These are phyloP conservation scores for Lolium perenne DNA, from an alignment of 176 grass and related monocot species.

Conservation along the genomic window DNA sequence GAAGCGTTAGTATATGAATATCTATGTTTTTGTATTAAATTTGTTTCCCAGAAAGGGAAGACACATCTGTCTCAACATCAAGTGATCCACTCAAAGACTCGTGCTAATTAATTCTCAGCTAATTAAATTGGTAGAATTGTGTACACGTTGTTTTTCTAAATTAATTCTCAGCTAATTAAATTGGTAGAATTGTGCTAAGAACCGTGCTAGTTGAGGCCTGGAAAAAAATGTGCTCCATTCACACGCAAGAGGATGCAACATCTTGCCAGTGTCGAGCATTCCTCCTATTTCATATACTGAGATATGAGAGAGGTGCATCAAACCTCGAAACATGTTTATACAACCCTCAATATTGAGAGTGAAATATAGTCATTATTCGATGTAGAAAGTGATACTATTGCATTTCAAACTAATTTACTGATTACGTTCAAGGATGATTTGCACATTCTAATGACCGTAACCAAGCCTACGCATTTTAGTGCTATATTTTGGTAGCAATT, in stretches of 20 bases:
- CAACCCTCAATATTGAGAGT: neutral
- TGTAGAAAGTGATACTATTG: neutral
- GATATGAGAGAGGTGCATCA: neutral
- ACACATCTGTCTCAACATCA: no score
- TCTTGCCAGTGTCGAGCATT: no score
- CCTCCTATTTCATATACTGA: no score
- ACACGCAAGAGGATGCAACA: neutral
- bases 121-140: no score
- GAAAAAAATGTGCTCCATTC: neutral
- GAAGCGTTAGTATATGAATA: no score
- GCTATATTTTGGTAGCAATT: neutral
- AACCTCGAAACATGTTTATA: neutral
- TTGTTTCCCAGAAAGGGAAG: no score
- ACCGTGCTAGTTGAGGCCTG: neutral
- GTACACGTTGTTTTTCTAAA: neutral
- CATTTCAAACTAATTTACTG: neutral
- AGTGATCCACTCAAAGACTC: no score
- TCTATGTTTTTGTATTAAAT: no score
- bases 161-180: neutral
- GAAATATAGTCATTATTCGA: neutral
- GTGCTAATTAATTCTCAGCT: no score
- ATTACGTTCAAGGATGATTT: neutral
- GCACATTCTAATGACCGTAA: neutral
- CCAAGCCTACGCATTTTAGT: neutral
- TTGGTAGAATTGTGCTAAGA: neutral